Conservation (phyloP, 2,329 filamentous ascomycete species). For the Pseudogymnoascus verrucosus region DNA sequence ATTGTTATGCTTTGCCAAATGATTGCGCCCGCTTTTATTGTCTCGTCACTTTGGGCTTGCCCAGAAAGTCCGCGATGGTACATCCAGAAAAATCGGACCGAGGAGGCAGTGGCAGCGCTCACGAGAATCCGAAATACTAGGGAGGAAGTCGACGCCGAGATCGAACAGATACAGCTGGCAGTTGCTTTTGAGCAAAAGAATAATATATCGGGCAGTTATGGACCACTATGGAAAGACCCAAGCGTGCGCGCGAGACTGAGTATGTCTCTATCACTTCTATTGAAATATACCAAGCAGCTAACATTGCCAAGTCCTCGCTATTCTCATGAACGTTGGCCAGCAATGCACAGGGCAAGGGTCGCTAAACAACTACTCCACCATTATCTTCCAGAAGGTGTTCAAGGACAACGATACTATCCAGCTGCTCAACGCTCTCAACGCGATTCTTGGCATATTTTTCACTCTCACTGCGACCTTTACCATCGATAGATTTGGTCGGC, state of each 20-base stretch:
- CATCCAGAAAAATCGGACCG: slow-evolving; percentile 45
- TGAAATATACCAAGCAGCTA: background rate
- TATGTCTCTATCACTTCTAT: background rate
- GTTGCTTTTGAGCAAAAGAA: slow-evolving; percentile 46
- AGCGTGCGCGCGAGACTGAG: slow-evolving; percentile 44
- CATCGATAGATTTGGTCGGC: slow-evolving; percentile 46
- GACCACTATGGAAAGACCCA: slow-evolving; percentile 47
- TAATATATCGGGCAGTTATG: slow-evolving; percentile 43
- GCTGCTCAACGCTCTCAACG: slow-evolving; percentile 50
- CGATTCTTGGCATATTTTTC: slow-evolving; percentile 47
- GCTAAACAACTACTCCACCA: slow-evolving; percentile 47
- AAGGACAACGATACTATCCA: slow-evolving; percentile 38
- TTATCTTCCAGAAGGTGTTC: slow-evolving; percentile 49
- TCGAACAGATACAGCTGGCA: slow-evolving; percentile 44
- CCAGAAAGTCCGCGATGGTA: slow-evolving; percentile 50
- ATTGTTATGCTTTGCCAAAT: slow-evolving; percentile 49
- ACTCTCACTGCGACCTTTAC: slow-evolving; percentile 49
- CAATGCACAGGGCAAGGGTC: slow-evolving; percentile 48
- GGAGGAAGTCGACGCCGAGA: slow-evolving; percentile 45
- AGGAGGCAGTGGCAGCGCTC: slow-evolving; percentile 48
- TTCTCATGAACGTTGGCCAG: slow-evolving; percentile 47
- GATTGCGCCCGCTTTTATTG: slow-evolving; percentile 41
- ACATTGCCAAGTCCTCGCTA: slow-evolving; percentile 31
- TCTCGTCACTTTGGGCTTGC: slow-evolving; percentile 27
- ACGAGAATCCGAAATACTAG: slow-evolving; percentile 26